Evolutionary conservation across 345 rosid species (phyloP), one percentile per base, ranked within the genome.

Genomic region (Populus nigra): DNA sequence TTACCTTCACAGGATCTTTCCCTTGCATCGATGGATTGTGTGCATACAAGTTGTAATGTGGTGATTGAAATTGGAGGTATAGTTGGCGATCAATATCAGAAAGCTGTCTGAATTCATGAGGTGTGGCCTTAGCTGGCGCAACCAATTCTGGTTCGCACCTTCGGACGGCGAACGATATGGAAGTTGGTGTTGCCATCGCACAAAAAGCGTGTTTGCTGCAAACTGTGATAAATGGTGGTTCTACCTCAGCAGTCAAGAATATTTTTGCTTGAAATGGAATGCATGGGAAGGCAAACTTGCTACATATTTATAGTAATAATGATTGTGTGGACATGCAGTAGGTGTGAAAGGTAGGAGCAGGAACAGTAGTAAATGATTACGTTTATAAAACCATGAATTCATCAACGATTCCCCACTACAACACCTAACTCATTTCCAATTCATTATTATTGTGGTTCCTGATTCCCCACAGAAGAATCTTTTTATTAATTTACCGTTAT

Each of bases 11-110:
- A 0, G 73, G 76, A 41, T 78, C 81, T 65, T 53, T 63, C 45
- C 73, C 77, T 78, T 57, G 27, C 69, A 65, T 66, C 1, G 77
- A 79, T 15, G 63, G 69, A 59, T 74, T 9, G 17, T 43, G 5
- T 12, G 10, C 62, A n/a, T 79, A 73, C 20, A 31, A 79, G 47
- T n/a, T 68, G 70, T 31, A 49, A 74, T 45, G 12, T 2, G 82
- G 82, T 39, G 36, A 39, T 4, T 79, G 82, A 16, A 68, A 74
- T 9, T 77, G 61, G n/a, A 73, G 78, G 12, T 38, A 68, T 5
- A 68, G 74, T 35, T 79, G 78, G 62, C 74, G 78, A n/a, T 79
- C 82, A 4, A 79, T 74, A 69, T 79, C 82, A 7, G 82, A 79
- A 17, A 79, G 49, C 3, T 22, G 50, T 61, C 69, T 79, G 27